Percentiles rank a stretch among this genome's conserved stretches.
These are phyloP conservation scores for Tephrocybe rancida DNA, from an alignment of 768 basidiomycete genomes.

Conservation along the genomic window DNA sequence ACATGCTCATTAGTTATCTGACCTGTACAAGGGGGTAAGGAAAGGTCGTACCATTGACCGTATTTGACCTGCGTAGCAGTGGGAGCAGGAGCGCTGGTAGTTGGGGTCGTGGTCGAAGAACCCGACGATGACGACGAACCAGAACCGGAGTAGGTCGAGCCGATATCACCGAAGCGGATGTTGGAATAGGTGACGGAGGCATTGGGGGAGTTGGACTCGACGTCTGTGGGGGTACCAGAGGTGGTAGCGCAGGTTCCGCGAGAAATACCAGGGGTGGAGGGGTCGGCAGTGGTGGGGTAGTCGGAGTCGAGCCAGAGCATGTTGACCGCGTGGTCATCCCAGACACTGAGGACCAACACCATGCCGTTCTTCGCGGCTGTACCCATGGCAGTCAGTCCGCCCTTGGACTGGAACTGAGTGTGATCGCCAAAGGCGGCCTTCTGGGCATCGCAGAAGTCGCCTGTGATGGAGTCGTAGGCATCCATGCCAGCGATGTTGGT, in stretches of 20 bases:
- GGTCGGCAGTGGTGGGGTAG: conserved; percentile 27
- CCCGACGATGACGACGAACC: background rate
- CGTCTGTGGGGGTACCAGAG: conserved; percentile 32
- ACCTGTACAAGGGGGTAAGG: background rate
- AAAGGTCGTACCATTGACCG: background rate
- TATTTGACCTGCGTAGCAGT: background rate
- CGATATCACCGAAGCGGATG: no score
- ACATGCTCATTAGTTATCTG: background rate
- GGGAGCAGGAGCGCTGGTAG: background rate
- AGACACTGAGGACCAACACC: conserved; percentile 41
- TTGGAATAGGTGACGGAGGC: conserved; percentile 19
- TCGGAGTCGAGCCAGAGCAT: no score
- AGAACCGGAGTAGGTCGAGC: background rate
- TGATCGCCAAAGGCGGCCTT: conserved; percentile 47
- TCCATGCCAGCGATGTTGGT: conserved; percentile 53
- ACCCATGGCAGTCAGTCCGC: conserved; percentile 38
- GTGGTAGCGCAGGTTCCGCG: no score
- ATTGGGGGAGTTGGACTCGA: conserved; percentile 25
- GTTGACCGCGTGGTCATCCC: conserved; percentile 42
- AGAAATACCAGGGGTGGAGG: conserved; percentile 25
- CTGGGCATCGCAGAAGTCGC: conserved; percentile 23
- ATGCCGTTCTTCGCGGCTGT: conserved; percentile 39
- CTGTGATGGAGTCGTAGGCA: conserved; percentile 13
- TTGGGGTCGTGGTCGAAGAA: background rate
- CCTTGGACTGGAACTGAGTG: conserved; percentile 40